Evolutionary conservation across 1,284 basidiomycete genomes (phyloP).

Genomic region (Moniliophthora roreri): DNA sequence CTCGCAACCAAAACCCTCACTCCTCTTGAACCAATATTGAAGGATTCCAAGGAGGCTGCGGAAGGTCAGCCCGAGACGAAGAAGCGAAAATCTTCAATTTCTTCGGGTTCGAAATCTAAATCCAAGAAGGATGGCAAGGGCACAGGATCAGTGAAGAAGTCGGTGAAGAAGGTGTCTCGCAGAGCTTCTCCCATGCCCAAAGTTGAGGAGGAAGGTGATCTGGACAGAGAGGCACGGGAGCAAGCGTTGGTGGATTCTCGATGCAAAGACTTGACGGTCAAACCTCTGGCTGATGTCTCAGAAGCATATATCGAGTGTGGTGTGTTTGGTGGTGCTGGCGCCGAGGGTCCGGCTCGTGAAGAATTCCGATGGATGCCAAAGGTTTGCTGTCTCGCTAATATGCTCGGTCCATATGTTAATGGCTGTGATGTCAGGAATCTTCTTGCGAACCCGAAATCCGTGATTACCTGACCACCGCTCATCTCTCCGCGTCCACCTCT

Average conservation of each 20-base stretch:
- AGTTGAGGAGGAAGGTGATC: conserved; percentile 42
- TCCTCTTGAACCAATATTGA: conserved; percentile 17
- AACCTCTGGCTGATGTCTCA: conserved; percentile 63
- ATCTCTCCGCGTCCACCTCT: conserved; percentile 25
- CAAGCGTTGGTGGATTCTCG: conserved; percentile 47
- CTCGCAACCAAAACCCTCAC: conserved; percentile 53
- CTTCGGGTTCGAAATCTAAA: conserved; percentile 22
- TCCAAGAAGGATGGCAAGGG: conserved; percentile 28
- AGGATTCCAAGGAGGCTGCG: conserved; percentile 27
- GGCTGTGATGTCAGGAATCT: conserved; percentile 35
- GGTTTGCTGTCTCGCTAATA: conserved; percentile 30
- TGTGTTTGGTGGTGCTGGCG: conserved; percentile 14
- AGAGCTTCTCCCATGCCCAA: conserved; percentile 42
- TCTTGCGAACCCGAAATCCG: conserved; percentile 52
- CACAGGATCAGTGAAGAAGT: conserved; percentile 31
- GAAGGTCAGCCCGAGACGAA: conserved; percentile 45
- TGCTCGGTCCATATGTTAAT: conserved; percentile 19
- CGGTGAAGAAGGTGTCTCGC: conserved; percentile 32
- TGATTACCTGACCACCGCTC: conserved; percentile 49
- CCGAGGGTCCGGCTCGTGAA: conserved; percentile 21
- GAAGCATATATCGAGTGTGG: conserved; percentile 42
- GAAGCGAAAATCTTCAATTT: conserved; percentile 54
- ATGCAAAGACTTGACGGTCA: conserved; percentile 64
- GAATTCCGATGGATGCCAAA: conserved; percentile 28
- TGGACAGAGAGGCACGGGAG: conserved; percentile 19